Conservation (phyloP, 148 eudicot genomes). For the Mesembryanthemum crystallinum region DNA sequence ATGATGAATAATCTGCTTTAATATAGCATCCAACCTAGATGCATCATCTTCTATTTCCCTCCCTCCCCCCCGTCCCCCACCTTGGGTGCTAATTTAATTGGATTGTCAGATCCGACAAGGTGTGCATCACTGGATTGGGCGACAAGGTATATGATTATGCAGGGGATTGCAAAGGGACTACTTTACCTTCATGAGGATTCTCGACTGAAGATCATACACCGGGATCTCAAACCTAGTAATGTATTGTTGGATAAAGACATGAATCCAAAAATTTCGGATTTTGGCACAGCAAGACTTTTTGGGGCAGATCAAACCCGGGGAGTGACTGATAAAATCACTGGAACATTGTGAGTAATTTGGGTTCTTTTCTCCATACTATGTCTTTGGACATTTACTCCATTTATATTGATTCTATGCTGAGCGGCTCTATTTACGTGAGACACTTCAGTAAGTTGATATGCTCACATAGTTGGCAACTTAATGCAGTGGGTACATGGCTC, state of each 20-base stretch:
- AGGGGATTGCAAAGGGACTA: conserved; percentile 23
- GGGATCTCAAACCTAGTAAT: conserved; percentile 35
- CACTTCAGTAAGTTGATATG: neutral
- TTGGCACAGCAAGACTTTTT: conserved; percentile 36
- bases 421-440: neutral
- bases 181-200: conserved; percentile 31
- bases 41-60: neutral
- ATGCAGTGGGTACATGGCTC: conserved; percentile 39
- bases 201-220: conserved; percentile 30
- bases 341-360: conserved; percentile 22
- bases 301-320: conserved; percentile 31
- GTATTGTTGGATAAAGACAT: conserved; percentile 27
- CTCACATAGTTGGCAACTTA: neutral
- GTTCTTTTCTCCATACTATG: no score
- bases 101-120: conserved; percentile 16
- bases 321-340: conserved; percentile 23
- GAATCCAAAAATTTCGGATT: conserved; percentile 37
- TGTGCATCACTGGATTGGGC: conserved; percentile 20
- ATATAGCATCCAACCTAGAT: neutral
- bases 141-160: conserved; percentile 18
- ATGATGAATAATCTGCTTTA: neutral
- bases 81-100: neutral
- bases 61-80: no score
- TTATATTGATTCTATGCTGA: neutral
- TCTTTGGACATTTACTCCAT: neutral